A percentile compares a stretch with the other conserved stretches of the same genome.
These are phyloP conservation scores for Tolypocladium amazonense DNA, from an alignment of 2,329 filamentous ascomycete species.

Conservation along the genomic window DNA sequence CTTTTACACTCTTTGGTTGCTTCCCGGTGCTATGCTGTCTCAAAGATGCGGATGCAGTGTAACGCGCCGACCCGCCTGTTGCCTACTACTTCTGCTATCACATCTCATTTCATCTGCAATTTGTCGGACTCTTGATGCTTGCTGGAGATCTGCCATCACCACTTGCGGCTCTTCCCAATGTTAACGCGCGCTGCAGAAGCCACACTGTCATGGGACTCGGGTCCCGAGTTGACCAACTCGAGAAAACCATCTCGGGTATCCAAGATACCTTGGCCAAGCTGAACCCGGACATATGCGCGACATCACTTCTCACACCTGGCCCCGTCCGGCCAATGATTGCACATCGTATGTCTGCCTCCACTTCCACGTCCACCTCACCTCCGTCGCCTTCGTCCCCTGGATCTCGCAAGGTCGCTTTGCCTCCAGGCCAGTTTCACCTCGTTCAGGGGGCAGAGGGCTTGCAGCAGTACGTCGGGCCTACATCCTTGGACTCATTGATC, in stretches of 20 bases:
- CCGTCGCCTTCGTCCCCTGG: neutral
- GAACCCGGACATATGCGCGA: neutral
- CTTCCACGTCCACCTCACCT: neutral
- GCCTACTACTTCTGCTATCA: neutral
- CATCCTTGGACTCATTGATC: neutral
- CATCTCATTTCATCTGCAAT: neutral
- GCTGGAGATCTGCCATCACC: neutral
- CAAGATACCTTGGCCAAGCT: neutral
- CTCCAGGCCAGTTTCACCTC: neutral
- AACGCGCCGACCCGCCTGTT: neutral
- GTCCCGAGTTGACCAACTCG: neutral
- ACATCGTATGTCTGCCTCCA: neutral
- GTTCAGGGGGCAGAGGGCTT: neutral
- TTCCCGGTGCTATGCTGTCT: neutral
- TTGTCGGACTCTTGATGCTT: neutral
- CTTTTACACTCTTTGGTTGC: neutral
- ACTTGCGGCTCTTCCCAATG: neutral
- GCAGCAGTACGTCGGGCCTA: neutral
- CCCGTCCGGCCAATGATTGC: neutral
- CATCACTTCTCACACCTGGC: neutral
- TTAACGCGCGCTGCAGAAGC: neutral
- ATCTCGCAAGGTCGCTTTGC: neutral
- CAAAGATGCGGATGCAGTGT: neutral
- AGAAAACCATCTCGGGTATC: neutral
- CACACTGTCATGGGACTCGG: neutral